A percentile compares a stretch with the other conserved stretches of the same genome.
Conservation (phyloP, 345 rosid genomes). For the Capsella bursapastoris region DNA sequence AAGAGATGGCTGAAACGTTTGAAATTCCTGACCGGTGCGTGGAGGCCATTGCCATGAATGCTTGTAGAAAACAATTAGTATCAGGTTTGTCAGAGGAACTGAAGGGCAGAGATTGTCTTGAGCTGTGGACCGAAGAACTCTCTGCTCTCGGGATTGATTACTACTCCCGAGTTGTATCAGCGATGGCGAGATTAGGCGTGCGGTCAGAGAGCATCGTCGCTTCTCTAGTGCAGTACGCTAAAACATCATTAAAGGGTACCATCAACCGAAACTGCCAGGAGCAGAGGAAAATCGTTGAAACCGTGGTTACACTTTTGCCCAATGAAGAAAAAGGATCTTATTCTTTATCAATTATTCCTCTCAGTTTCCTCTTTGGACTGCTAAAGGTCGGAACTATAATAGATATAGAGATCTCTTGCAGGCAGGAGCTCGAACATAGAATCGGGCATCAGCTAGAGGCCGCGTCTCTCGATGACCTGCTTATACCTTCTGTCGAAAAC, state of each 20-base stretch:
- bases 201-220: conserved; percentile 59
- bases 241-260: conserved; percentile 60
- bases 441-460: conserved; percentile 65
- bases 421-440: conserved; percentile 74
- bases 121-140: conserved; percentile 87
- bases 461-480: conserved; percentile 75
- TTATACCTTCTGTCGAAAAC: conserved; percentile 68
- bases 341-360: conserved; percentile 46
- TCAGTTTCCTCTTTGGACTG: conserved; percentile 80
- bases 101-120: conserved; percentile 55
- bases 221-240: conserved; percentile 83
- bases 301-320: conserved; percentile 69
- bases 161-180: conserved; percentile 60
- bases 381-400: conserved; percentile 64
- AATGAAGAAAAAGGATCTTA: conserved; percentile 53
- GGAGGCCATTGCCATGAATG: conserved; percentile 78
- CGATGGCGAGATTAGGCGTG: conserved; percentile 66
- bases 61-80: conserved; percentile 76
- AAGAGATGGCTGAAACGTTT: conserved; percentile 53
- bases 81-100: conserved; percentile 65
- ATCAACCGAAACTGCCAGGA: conserved; percentile 56
- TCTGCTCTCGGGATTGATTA: conserved; percentile 62
- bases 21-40: conserved; percentile 61
- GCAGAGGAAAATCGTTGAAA: conserved; percentile 64
- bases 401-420: conserved; percentile 56